Evolutionary conservation across 768 basidiomycete species (phyloP).

Genomic region (Suillus subaureus): DNA sequence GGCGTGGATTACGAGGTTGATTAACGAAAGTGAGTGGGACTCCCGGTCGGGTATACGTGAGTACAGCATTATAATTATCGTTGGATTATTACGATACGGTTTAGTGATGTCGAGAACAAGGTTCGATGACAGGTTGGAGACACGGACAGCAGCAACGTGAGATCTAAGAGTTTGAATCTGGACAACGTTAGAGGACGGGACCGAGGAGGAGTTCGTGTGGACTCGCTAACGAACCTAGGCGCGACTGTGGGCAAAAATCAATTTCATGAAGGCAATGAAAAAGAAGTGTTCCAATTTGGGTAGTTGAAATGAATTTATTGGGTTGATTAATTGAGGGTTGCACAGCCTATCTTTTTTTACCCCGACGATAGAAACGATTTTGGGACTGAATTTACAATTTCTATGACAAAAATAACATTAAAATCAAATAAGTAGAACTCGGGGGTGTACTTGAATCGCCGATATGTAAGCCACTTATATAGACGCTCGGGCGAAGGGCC

Average conservation of each 20-base stretch:
- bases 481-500: conserved; percentile 6
- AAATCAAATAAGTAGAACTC: background rate
- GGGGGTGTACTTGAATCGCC: no score
- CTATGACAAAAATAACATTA: background rate
- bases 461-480: background rate
- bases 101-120: conserved; percentile 15
- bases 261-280: conserved; percentile 8
- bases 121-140: conserved; percentile 6
- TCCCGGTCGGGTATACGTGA: no score
- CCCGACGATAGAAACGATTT: background rate
- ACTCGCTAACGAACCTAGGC: background rate
- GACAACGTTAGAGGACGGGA: conserved; percentile 10
- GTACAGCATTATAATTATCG: background rate
- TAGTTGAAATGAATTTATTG: background rate
- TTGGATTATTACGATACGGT: conserved; percentile 6
- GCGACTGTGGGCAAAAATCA: background rate
- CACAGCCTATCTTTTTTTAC: conserved; percentile 14
- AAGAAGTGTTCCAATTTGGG: conserved; percentile 15
- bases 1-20: conserved; percentile 1
- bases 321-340: conserved; percentile 15
- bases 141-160: conserved; percentile 7
- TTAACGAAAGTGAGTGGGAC: background rate
- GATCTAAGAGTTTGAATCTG: conserved; percentile 6
- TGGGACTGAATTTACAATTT: background rate
- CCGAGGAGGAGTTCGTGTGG: conserved; percentile 16